Percentiles rank a stretch among this genome's conserved stretches.
phyloP scores from a whole-genome alignment of 106 monocot genomes.

The Dendrobium catenatum region DNA sequence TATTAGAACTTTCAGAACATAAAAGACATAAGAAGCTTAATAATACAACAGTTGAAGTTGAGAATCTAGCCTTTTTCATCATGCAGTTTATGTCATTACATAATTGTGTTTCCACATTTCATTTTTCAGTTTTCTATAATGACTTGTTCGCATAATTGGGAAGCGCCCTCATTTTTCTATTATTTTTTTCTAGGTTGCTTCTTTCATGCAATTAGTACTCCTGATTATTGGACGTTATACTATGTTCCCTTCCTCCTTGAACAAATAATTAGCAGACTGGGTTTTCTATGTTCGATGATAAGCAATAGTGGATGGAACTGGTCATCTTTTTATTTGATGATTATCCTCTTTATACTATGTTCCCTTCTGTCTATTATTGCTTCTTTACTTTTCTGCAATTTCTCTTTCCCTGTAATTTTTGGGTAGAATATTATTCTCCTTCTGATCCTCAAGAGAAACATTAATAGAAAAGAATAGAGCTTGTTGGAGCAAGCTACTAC shows the following conservation, averaged over 20 bases:
- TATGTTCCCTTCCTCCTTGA: neutral
- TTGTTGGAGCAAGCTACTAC: constrained; percentile 1
- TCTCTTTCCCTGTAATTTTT: neutral
- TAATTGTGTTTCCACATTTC: neutral
- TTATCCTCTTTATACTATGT: too few relatives aligned
- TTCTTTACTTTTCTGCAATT: neutral
- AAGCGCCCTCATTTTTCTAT: neutral
- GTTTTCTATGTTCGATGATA: too few relatives aligned
- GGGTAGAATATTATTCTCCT: neutral
- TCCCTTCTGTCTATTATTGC: neutral
- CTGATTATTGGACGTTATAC: neutral
- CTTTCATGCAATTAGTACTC: neutral
- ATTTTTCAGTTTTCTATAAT: neutral
- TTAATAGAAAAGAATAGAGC: neutral
- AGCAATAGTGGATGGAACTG: neutral
- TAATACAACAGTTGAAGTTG: neutral
- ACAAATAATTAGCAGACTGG: neutral
- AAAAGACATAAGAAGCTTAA: neutral
- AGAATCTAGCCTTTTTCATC: neutral
- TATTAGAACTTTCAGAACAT: neutral
- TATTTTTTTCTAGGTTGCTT: neutral
- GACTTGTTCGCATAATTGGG: neutral
- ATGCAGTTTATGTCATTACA: neutral
- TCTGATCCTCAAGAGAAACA: neutral
- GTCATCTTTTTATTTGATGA: neutral